Conservation (phyloP, 208 protist species). For the Crithidia brevicula region DNA sequence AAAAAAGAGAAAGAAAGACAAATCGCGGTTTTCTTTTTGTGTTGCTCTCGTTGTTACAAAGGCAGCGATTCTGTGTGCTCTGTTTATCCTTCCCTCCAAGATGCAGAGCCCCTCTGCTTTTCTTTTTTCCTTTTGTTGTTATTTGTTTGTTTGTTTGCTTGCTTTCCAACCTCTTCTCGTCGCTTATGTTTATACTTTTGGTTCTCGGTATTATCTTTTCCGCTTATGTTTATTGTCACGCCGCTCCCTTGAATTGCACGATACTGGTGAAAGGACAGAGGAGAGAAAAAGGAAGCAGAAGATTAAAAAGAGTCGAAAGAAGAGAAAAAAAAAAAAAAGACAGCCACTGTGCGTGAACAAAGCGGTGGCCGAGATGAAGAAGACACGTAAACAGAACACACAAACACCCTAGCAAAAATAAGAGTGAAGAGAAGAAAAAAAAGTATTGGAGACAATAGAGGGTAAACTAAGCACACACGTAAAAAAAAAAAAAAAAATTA, state of each 20-base stretch:
- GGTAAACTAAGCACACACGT: background rate
- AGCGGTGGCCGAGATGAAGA: background rate
- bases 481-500: background rate
- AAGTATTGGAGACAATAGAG: background rate
- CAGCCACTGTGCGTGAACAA: background rate
- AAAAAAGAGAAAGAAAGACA: background rate
- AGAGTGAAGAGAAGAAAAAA: constrained; percentile 2
- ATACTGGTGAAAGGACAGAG: too few relatives aligned
- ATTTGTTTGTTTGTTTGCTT: too few relatives aligned
- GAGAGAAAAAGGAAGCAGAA: background rate
- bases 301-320: background rate
- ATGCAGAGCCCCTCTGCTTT: too few relatives aligned
- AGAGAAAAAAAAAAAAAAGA: background rate
- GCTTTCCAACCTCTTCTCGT: too few relatives aligned
- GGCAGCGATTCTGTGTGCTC: too few relatives aligned
- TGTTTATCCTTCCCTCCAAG: too few relatives aligned
- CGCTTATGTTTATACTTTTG: too few relatives aligned
- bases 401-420: background rate
- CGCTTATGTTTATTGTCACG: too few relatives aligned
- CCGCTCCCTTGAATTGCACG: too few relatives aligned
- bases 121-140: too few relatives aligned
- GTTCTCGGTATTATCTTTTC: too few relatives aligned
- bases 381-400: constrained; percentile 20
- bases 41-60: too few relatives aligned
- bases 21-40: background rate